A percentile compares a stretch with the other conserved stretches of the same genome.
These are phyloP conservation scores for Hypoxylon sp. DNA, from an alignment of 2,329 filamentous ascomycete species.

Conservation along the genomic window DNA sequence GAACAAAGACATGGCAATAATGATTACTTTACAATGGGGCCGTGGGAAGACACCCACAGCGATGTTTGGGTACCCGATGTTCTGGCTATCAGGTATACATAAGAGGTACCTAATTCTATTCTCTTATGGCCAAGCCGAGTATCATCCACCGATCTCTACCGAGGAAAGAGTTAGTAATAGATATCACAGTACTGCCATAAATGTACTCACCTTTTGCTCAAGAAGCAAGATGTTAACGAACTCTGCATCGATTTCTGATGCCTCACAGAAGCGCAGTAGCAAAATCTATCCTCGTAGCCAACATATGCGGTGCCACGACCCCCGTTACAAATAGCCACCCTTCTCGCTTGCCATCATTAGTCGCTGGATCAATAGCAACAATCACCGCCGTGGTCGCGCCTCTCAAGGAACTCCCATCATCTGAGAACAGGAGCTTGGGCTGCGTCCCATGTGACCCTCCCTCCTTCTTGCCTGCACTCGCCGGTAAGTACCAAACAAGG, in stretches of 20 bases:
- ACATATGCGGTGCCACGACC: constrained; percentile 63
- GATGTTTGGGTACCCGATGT: neutral
- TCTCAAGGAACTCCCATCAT: constrained; percentile 68
- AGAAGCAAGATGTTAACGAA: neutral
- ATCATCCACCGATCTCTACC: neutral
- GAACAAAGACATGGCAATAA: neutral
- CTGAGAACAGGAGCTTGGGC: constrained; percentile 66
- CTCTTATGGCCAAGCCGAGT: neutral
- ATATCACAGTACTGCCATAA: neutral
- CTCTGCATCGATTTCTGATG: neutral
- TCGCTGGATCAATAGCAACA: constrained; percentile 65
- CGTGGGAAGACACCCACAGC: neutral
- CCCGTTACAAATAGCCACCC: constrained; percentile 73
- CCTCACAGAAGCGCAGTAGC: constrained; percentile 26
- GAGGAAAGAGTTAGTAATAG: neutral
- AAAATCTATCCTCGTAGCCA: constrained; percentile 69
- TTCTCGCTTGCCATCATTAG: constrained; percentile 61
- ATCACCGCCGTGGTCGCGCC: constrained; percentile 67
- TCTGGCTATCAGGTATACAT: neutral
- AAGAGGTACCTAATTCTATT: neutral
- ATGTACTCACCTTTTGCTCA: neutral
- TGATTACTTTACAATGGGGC: neutral
- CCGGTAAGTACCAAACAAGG: constrained; percentile 62
- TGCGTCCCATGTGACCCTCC: constrained; percentile 58
- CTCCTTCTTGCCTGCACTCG: constrained; percentile 30